These are phyloP conservation scores for Aspergillus clavatus DNA, from an alignment of 2,329 filamentous ascomycete genomes.

Conservation along the genomic window DNA sequence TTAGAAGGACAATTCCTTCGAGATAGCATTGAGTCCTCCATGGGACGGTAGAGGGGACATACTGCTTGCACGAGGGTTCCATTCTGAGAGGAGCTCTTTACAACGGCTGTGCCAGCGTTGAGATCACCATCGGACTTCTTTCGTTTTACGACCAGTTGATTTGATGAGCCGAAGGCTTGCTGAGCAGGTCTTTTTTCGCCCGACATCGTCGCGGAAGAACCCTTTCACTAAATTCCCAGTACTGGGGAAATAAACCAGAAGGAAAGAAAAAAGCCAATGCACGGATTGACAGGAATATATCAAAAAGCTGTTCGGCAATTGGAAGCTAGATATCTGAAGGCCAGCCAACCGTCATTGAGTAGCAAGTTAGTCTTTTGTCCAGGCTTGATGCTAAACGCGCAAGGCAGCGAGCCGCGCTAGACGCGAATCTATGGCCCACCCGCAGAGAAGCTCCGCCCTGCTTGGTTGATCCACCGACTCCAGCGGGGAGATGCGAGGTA, in stretches of 20 bases:
- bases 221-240: background rate
- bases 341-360: background rate
- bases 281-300: background rate
- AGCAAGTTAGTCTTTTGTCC: background rate
- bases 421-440: slow-evolving; percentile 15
- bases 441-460: slow-evolving; percentile 15
- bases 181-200: slow-evolving; percentile 89
- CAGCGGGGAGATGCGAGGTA: slow-evolving; percentile 17
- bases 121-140: slow-evolving; percentile 66
- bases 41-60: slow-evolving; percentile 35
- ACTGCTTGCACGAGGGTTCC: slow-evolving; percentile 64
- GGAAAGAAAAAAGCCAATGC: slow-evolving; percentile 2
- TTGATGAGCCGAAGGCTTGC: slow-evolving; percentile 68
- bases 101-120: slow-evolving; percentile 51
- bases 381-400: slow-evolving; percentile 9
- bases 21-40: background rate
- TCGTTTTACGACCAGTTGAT: slow-evolving; percentile 79
- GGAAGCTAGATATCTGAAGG: background rate
- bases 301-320: background rate
- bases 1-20: slow-evolving; percentile 8
- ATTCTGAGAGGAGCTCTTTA: slow-evolving; percentile 53
- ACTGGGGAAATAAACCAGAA: slow-evolving; percentile 2
- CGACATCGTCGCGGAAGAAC: slow-evolving; percentile 57
- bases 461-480: slow-evolving; percentile 14
- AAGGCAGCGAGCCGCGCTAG: slow-evolving; percentile 19